Evolutionary conservation across 768 basidiomycete species (phyloP).

Genomic region (Dioszegia hungarica): DNA sequence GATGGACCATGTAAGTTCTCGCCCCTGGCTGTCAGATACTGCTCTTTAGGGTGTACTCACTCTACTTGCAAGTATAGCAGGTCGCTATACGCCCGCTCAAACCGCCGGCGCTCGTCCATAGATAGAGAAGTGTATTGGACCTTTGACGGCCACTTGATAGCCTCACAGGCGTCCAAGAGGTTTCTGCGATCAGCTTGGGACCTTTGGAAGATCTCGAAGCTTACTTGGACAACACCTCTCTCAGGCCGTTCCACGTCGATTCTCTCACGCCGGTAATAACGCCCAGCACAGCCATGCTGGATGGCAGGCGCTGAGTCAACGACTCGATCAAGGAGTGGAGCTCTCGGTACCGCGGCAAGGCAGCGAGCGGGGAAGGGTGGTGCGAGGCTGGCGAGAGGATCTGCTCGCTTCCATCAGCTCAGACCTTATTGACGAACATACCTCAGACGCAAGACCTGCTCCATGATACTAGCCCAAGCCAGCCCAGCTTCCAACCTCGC

Average conservation of each 20-base stretch:
- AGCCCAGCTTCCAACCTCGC: constrained; percentile 72
- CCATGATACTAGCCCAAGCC: constrained; percentile 69
- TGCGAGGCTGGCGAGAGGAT: constrained; percentile 51
- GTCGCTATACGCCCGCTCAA: constrained; percentile 74
- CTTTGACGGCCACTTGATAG: constrained; percentile 75
- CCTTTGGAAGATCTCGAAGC: not conserved
- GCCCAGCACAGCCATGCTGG: constrained; percentile 58
- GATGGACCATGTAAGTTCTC: constrained; percentile 29
- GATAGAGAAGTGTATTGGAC: constrained; percentile 61
- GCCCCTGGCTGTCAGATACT: constrained; percentile 28
- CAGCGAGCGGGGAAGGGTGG: constrained; percentile 49
- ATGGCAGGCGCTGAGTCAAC: constrained; percentile 51
- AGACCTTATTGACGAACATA: not conserved
- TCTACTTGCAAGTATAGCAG: constrained; percentile 70
- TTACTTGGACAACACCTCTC: constrained; percentile 61
- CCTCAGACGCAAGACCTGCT: constrained; percentile 71
- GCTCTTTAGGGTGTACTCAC: constrained; percentile 53
- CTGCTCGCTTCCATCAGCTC: constrained; percentile 56
- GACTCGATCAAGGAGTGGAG: constrained; percentile 60
- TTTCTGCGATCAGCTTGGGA: constrained; percentile 52
- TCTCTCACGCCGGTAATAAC: constrained; percentile 64
- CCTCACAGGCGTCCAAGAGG: constrained; percentile 64
- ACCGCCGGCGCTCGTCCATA: constrained; percentile 57
- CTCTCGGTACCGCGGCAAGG: constrained; percentile 58
- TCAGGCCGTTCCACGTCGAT: constrained; percentile 74